phyloP scores from a whole-genome alignment of 345 rosid species.

The Fremontodendron californicum region DNA sequence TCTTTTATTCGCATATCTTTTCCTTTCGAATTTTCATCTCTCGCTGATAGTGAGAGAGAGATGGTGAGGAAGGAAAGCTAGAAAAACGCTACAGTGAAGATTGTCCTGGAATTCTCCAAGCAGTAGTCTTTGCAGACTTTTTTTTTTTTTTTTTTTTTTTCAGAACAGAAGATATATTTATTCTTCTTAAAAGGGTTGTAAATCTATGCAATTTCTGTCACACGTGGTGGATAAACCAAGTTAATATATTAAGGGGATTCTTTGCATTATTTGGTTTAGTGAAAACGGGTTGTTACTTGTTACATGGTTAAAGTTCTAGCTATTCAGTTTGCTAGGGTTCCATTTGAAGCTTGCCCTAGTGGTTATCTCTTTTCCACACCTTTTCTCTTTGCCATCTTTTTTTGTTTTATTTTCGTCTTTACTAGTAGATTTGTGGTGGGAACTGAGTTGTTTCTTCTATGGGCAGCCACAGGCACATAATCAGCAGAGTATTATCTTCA shows the following conservation, averaged over 20 bases:
- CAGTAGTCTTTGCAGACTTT: background rate
- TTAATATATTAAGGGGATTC: background rate
- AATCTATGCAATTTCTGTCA: background rate
- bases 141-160: too few species aligned
- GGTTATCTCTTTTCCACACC: background rate
- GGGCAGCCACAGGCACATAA: constrained; percentile 17
- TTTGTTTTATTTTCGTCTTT: background rate
- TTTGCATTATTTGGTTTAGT: background rate
- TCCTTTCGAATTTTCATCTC: background rate
- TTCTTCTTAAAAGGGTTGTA: background rate
- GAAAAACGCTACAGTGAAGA: background rate
- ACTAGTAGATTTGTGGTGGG: constrained; percentile 15
- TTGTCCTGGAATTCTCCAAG: background rate
- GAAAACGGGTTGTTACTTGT: background rate
- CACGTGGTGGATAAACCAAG: background rate
- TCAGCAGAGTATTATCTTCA: background rate
- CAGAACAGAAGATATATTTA: background rate
- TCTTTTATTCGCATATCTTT: background rate
- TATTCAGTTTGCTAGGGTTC: background rate
- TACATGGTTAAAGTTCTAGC: background rate
- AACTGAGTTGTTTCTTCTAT: constrained; percentile 29
- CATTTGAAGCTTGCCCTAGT: background rate
- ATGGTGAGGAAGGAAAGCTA: background rate
- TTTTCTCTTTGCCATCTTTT: background rate
- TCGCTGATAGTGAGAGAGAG: background rate